These are phyloP conservation scores for Colletotrichum simmondsii DNA, from an alignment of 2,329 filamentous ascomycete species.

Conservation along the genomic window DNA sequence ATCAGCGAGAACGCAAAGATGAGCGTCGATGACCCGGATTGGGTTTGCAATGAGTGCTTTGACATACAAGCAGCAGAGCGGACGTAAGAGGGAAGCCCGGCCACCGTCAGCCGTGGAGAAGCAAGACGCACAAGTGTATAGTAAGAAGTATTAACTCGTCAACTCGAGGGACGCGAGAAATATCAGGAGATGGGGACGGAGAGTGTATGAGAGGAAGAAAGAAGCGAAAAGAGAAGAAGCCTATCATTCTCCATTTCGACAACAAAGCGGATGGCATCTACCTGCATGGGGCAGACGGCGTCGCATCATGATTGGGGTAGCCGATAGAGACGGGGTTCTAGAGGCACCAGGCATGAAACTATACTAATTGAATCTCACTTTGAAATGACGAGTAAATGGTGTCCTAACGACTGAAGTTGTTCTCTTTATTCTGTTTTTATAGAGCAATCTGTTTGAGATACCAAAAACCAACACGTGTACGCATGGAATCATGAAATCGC, in stretches of 20 bases:
- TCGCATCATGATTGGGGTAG: background rate
- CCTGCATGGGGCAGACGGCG: constrained; percentile 19
- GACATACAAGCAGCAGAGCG: background rate
- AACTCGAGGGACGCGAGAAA: background rate
- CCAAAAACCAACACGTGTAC: background rate
- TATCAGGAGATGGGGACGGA: background rate
- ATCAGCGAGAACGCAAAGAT: constrained; percentile 41
- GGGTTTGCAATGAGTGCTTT: constrained; percentile 30
- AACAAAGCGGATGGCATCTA: constrained; percentile 18
- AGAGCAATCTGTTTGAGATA: background rate
- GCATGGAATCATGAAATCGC: background rate
- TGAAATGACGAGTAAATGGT: background rate
- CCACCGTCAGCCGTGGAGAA: background rate
- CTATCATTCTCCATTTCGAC: background rate
- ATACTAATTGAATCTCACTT: background rate
- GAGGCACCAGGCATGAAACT: constrained; percentile 1
- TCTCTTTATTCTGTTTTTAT: background rate
- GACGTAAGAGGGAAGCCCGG: background rate
- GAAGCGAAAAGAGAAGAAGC: too few relatives aligned
- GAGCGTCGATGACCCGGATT: constrained; percentile 48
- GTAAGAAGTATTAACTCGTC: background rate
- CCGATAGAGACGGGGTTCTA: constrained; percentile 6
- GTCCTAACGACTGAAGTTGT: too few relatives aligned
- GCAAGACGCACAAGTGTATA: background rate
- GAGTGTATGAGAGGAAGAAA: too few relatives aligned